Percentiles rank a stretch among this genome's conserved stretches.
Evolutionary conservation across 768 basidiomycete species (phyloP).

Genomic region (Chalciporus sphaerocephalus): DNA sequence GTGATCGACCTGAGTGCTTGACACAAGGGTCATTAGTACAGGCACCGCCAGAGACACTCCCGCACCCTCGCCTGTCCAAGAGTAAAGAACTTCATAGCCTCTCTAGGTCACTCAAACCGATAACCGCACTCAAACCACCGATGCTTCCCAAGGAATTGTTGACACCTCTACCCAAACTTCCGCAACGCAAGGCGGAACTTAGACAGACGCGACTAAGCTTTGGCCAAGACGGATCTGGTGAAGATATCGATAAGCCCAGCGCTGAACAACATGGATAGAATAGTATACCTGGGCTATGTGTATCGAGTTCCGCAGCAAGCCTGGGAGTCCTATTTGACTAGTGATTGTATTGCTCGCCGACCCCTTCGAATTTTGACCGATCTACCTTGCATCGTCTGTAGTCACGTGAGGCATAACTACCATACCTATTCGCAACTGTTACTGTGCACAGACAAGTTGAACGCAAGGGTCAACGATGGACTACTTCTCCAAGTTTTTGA

Average conservation of each 20-base stretch:
- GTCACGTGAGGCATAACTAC: no score
- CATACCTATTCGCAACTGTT: no score
- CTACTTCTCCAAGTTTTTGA: constrained; percentile 81
- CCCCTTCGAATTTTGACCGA: no score
- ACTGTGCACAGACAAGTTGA: no score
- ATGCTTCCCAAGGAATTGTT: constrained; percentile 26
- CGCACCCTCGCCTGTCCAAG: constrained; percentile 9
- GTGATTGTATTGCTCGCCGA: no score
- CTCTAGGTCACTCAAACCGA: constrained; percentile 26
- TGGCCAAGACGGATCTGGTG: constrained; percentile 1
- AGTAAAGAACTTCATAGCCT: neutral
- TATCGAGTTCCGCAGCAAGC: no score
- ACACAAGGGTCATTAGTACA: neutral
- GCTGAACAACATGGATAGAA: neutral
- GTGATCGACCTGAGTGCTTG: neutral
- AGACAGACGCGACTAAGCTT: constrained; percentile 23
- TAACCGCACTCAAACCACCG: constrained; percentile 28
- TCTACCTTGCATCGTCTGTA: no score
- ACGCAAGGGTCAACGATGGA: constrained; percentile 47
- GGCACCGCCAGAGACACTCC: neutral
- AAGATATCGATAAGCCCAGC: no score
- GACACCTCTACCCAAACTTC: constrained; percentile 5
- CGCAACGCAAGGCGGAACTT: constrained; percentile 6
- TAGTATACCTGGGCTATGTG: constrained; percentile 13
- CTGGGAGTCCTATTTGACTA: no score